phyloP scores from a whole-genome alignment of 139 green algal genomes.

The Chlamydomonas incerta region DNA sequence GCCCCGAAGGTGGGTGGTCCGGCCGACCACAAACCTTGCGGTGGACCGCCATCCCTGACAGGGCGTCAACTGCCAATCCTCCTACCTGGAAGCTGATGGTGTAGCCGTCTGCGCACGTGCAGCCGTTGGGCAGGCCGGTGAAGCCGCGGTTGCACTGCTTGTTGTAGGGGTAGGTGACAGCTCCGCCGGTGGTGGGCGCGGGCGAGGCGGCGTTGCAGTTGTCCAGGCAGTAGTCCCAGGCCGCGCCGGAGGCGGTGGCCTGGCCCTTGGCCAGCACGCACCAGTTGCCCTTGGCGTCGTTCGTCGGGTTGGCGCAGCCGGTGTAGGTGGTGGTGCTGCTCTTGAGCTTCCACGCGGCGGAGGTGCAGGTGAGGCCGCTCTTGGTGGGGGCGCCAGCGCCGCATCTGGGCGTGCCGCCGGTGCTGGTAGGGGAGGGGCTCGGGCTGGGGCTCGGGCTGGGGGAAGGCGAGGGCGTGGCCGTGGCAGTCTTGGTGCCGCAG shows the following conservation, averaged over 20 bases:
- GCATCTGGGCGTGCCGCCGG: no score
- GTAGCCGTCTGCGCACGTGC: not conserved
- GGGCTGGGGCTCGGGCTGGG: not conserved
- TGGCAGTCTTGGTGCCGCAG: not conserved
- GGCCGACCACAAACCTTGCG: no score
- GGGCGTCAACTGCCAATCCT: no score
- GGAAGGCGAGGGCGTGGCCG: not conserved
- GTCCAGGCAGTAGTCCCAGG: conserved; percentile 23
- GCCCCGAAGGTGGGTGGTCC: no score
- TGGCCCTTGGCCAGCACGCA: not conserved
- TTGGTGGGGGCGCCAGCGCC: conserved; percentile 3
- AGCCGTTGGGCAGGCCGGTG: not conserved
- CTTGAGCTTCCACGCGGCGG: not conserved
- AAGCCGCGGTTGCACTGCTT: not conserved
- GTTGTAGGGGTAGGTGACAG: not conserved
- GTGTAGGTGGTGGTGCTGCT: not conserved
- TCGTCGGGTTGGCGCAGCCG: conserved; percentile 29
- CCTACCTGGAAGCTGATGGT: not conserved
- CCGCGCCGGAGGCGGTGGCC: not conserved
- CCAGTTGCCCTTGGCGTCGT: conserved; percentile 6
- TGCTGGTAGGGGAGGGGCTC: not conserved
- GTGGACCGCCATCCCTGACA: no score
- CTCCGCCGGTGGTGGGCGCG: not conserved
- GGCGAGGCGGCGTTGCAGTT: not conserved
- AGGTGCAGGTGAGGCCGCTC: not conserved